These are phyloP conservation scores for Hemileccinum rubropunctum DNA, from an alignment of 768 basidiomycete genomes.

Conservation along the genomic window DNA sequence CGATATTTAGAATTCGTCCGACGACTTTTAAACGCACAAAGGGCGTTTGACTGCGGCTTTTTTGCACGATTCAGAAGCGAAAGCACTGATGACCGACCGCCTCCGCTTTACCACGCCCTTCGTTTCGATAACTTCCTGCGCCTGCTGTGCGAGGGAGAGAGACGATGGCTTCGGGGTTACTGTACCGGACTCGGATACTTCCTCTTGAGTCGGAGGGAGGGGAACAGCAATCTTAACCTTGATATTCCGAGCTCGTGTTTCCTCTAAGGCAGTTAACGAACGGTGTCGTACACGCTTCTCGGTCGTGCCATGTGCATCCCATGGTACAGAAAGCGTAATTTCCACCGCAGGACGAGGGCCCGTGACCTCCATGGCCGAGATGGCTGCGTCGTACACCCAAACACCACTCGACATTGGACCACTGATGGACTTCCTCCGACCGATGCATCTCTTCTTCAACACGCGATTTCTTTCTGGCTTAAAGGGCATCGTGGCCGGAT, in stretches of 20 bases:
- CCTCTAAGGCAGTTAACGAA: conserved; percentile 23
- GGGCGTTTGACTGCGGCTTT: conserved; percentile 16
- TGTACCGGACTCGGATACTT: neutral
- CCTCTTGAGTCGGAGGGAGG: conserved; percentile 1
- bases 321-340: conserved; percentile 16
- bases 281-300: conserved; percentile 22
- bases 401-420: conserved; percentile 30
- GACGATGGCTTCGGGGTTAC: neutral
- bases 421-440: conserved; percentile 45
- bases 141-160: neutral
- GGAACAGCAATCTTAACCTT: conserved; percentile 22
- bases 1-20: too few relatives aligned
- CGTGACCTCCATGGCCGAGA: conserved; percentile 40
- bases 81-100: conserved; percentile 4
- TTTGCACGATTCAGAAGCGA: conserved; percentile 8
- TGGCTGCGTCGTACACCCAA: conserved; percentile 54
- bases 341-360: conserved; percentile 18
- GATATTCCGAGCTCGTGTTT: conserved; percentile 5
- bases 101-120: conserved; percentile 4
- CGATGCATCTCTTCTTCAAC: conserved; percentile 56
- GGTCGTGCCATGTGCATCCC: neutral
- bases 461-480: conserved; percentile 28
- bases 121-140: neutral
- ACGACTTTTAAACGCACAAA: conserved; percentile 9
- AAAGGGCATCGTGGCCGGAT: conserved; percentile 5